Evolutionary conservation across 1,139 yeast species (phyloP).

Genomic region (Hansenula lynferdii): DNA sequence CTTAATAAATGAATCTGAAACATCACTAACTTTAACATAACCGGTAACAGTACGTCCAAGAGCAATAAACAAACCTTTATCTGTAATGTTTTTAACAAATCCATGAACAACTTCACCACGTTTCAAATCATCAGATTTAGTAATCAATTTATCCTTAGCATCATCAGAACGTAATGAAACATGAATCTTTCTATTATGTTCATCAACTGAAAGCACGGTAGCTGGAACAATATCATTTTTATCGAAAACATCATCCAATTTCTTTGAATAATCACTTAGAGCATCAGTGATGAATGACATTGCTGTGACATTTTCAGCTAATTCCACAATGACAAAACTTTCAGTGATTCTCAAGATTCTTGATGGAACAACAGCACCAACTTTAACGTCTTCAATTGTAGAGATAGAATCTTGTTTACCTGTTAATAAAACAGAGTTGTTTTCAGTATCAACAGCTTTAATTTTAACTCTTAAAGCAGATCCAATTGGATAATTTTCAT

Average conservation of each 20-base stretch:
- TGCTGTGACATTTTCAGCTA: constrained; percentile 60
- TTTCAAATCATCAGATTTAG: constrained; percentile 48
- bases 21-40: constrained; percentile 74
- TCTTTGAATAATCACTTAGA: constrained; percentile 59
- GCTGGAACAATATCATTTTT: constrained; percentile 59
- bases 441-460: constrained; percentile 47
- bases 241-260: constrained; percentile 47
- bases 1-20: constrained; percentile 74
- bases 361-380: constrained; percentile 62
- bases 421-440: constrained; percentile 44
- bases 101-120: constrained; percentile 77
- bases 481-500: constrained; percentile 62
- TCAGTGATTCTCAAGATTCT: constrained; percentile 60
- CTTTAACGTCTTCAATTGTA: constrained; percentile 45
- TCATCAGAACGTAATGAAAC: constrained; percentile 55
- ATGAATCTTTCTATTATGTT: constrained; percentile 50
- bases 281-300: constrained; percentile 76
- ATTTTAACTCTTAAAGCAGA: constrained; percentile 61
- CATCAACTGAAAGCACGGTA: constrained; percentile 51
- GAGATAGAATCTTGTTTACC: constrained; percentile 41
- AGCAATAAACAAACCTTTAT: constrained; percentile 76
- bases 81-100: constrained; percentile 67
- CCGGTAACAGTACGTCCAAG: constrained; percentile 73
- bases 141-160: constrained; percentile 50
- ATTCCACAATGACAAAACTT: constrained; percentile 59